A percentile compares a stretch with the other conserved stretches of the same genome.
These are phyloP conservation scores for Parafenestella ontariensis DNA, from an alignment of 2,329 filamentous ascomycete species.

Conservation along the genomic window DNA sequence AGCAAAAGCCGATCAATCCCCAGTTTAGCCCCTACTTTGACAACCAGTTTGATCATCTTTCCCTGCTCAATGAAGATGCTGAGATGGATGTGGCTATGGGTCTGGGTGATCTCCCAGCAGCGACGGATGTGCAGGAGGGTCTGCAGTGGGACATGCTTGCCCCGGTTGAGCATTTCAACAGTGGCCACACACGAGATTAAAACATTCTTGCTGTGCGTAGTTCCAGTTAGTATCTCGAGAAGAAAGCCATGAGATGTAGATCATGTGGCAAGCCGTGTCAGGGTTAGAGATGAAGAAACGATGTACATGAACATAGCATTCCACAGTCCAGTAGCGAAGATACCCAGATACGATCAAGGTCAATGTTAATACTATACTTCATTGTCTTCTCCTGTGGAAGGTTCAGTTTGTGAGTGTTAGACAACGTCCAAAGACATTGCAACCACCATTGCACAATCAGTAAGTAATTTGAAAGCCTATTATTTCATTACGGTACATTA, in stretches of 20 bases:
- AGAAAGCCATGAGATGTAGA: no score
- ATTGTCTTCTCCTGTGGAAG: no score
- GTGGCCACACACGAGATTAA: constrained; percentile 6
- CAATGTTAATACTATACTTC: no score
- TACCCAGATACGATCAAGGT: no score
- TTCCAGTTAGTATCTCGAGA: no score
- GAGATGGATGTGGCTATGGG: constrained; percentile 38
- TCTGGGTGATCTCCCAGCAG: constrained; percentile 22
- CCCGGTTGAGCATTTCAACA: constrained; percentile 36
- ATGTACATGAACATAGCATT: no score
- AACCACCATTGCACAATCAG: neutral
- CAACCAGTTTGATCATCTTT: constrained; percentile 21
- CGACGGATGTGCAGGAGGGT: constrained; percentile 27
- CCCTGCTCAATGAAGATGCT: constrained; percentile 23
- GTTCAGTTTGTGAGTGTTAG: no score
- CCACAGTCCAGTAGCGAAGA: no score
- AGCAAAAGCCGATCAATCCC: constrained; percentile 4
- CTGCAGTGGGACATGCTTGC: constrained; percentile 34
- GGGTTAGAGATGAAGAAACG: no score
- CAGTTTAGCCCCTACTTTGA: constrained; percentile 17
- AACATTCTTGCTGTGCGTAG: no score
- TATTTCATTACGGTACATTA: neutral
- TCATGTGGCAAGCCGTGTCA: no score
- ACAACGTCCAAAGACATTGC: no score
- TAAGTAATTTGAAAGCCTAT: neutral